These are phyloP conservation scores for Trapa incisa DNA, from an alignment of 345 rosid species.

Conservation along the genomic window DNA sequence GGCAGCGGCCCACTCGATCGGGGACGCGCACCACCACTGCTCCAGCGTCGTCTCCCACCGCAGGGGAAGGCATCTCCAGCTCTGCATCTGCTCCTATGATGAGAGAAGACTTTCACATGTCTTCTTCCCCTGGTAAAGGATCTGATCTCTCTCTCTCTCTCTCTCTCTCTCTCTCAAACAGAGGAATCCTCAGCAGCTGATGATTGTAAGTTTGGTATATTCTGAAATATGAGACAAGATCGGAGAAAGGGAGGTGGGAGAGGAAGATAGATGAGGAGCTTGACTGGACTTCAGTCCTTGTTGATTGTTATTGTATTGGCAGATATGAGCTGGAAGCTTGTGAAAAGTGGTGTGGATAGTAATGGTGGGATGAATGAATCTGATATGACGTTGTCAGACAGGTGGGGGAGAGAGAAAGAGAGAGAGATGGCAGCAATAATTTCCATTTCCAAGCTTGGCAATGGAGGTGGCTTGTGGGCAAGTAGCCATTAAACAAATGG, in stretches of 20 bases:
- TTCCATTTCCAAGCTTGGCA: not conserved
- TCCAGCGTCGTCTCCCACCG: constrained; percentile 96
- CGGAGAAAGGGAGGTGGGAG: not conserved
- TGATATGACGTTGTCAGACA: not conserved
- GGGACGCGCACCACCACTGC: constrained; percentile 98
- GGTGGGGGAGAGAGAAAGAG: not conserved
- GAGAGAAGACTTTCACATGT: too few species aligned
- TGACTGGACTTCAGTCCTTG: not conserved
- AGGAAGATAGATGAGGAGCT: not conserved
- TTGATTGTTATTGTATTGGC: not conserved
- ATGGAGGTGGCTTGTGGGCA: not conserved
- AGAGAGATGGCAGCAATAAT: not conserved
- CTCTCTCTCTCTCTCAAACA: not conserved
- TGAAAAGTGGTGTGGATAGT: not conserved
- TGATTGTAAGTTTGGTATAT: not conserved
- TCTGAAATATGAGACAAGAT: not conserved
- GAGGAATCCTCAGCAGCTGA: not conserved
- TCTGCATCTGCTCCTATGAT: not conserved
- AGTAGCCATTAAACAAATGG: not conserved
- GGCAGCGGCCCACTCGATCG: constrained; percentile 90
- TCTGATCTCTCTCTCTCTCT: too few species aligned
- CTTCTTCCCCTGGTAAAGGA: too few species aligned
- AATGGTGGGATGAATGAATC: not conserved
- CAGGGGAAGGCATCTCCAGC: constrained; percentile 53
- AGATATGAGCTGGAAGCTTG: not conserved